phyloP scores from a whole-genome alignment of 139 green algal species.

The Coccomyxa sp. region DNA sequence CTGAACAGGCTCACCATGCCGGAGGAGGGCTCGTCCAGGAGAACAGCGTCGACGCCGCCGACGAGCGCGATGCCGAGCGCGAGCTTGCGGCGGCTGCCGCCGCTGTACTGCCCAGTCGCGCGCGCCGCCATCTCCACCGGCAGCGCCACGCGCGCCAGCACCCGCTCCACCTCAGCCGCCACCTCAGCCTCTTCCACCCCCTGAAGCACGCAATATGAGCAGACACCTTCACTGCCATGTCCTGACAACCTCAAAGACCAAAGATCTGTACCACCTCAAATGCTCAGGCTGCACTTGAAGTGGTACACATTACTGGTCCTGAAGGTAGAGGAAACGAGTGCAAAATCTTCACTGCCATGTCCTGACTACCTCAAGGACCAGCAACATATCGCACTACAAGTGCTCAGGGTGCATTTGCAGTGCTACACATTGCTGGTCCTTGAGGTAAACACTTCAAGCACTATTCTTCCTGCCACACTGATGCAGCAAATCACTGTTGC shows the following conservation, averaged over 20 bases:
- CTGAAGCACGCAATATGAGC: background rate
- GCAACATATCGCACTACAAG: too few species aligned
- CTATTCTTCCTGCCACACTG: too few species aligned
- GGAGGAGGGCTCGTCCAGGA: constrained; percentile 49
- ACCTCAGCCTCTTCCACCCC: constrained; percentile 3
- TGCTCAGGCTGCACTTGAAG: too few species aligned
- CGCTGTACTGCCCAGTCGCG: constrained; percentile 24
- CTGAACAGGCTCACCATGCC: constrained; percentile 11
- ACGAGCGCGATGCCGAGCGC: constrained; percentile 57
- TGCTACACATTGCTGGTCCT: too few species aligned
- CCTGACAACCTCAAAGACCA: background rate
- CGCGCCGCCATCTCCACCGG: constrained; percentile 14
- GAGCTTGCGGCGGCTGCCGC: constrained; percentile 44
- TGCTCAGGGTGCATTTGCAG: too few species aligned
- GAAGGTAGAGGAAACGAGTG: too few species aligned
- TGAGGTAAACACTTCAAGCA: too few species aligned
- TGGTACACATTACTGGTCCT: too few species aligned
- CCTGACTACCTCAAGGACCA: too few species aligned
- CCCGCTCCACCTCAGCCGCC: background rate
- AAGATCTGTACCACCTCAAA: background rate
- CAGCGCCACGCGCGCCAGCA: constrained; percentile 17
- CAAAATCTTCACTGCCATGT: too few species aligned
- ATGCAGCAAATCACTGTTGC: too few species aligned
- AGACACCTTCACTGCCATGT: background rate
- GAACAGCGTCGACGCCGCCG: constrained; percentile 17